Conservation (phyloP, 2,329 filamentous ascomycete species). For the Ceratocystis alfenasii region DNA sequence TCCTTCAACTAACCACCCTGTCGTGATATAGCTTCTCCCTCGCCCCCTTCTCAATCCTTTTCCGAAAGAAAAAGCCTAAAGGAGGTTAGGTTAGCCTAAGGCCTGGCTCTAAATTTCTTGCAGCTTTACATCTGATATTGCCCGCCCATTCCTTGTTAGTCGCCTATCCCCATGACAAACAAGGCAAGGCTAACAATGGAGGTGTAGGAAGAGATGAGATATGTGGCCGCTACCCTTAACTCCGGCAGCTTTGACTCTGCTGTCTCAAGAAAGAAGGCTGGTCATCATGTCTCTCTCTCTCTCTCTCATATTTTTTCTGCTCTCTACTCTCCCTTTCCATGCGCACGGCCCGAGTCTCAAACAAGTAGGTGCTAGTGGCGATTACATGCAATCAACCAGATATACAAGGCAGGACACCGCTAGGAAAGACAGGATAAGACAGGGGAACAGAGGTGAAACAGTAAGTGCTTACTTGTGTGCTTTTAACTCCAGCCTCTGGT, state of each 20-base stretch:
- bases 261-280: background rate
- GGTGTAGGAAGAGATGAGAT: background rate
- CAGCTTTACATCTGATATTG: slow-evolving; percentile 3
- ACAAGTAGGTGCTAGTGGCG: background rate
- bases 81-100: background rate
- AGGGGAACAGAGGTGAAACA: background rate
- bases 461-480: background rate
- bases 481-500: background rate
- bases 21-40: background rate
- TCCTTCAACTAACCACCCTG: background rate
- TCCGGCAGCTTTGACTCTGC: no score
- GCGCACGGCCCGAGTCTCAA: slow-evolving; percentile 4
- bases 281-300: background rate
- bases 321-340: background rate
- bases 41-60: slow-evolving; percentile 4
- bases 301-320: background rate
- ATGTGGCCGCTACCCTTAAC: no score
- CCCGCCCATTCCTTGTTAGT: background rate
- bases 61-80: slow-evolving; percentile 3
- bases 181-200: background rate
- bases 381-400: background rate
- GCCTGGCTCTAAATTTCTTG: background rate
- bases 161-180: background rate
- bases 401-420: background rate
- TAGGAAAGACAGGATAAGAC: background rate